Evolutionary conservation across 75 land plant genomes (phyloP), one percentile per base, ranked within the genome.

Genomic region (Gnetum montanum): DNA sequence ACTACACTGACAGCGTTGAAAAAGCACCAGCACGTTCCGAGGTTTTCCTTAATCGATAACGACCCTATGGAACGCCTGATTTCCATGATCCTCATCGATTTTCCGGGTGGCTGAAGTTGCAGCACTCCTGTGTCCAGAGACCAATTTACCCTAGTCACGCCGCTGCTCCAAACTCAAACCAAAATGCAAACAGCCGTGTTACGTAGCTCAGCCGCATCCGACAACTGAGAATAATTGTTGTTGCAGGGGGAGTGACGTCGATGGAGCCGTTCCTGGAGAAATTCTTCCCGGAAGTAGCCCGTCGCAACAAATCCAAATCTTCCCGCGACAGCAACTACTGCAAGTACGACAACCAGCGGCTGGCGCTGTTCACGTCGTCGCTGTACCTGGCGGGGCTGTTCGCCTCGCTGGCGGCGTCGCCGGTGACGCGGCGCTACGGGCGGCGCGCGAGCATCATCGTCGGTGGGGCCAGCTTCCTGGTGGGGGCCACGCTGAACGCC

Each of bases 171-270:
- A n/a, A n/a, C n/a, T n/a, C n/a, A n/a, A n/a, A n/a, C n/a, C n/a
- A n/a, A n/a, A n/a, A n/a, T n/a, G n/a, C n/a, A n/a, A n/a, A n/a
- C n/a, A n/a, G n/a, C n/a, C n/a, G n/a, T n/a, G n/a, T n/a, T n/a
- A n/a, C n/a, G n/a, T n/a, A n/a, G n/a, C n/a, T n/a, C n/a, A n/a
- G n/a, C n/a, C n/a, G n/a, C n/a, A n/a, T n/a, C n/a, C n/a, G n/a
- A n/a, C n/a, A n/a, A n/a, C n/a, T n/a, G n/a, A n/a, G n/a, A n/a
- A n/a, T n/a, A 15, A 40, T 40, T 40, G 57, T n/a, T n/a, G n/a
- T n/a, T n/a, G n/a, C 57, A 72, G 65, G 70, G 10, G 75, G 71
- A 31, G 75, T 67, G 36, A 67, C 71, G 22, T 48, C 65, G 8
- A 66, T 72, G 75, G 57, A 72, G 35, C 64, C 60, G 34, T 72